Conservation (phyloP, 768 basidiomycete genomes). For the Ramaria sp. region DNA sequence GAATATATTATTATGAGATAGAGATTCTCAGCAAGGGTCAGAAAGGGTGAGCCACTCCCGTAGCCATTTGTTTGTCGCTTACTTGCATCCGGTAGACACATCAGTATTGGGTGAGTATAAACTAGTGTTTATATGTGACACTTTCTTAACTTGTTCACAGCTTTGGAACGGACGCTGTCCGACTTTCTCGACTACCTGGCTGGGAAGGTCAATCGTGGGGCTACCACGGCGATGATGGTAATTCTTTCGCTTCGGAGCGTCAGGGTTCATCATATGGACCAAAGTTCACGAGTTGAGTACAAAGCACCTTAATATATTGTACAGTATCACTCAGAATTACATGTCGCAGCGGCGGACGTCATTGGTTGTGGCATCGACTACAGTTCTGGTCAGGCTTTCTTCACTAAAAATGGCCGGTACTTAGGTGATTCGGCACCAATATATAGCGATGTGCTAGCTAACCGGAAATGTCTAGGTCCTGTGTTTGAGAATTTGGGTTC, state of each 20-base stretch:
- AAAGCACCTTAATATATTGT: background rate
- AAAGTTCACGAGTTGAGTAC: conserved; percentile 65
- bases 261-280: conserved; percentile 66
- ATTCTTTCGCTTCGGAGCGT: conserved; percentile 61
- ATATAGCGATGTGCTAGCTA: conserved; percentile 11
- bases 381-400: conserved; percentile 68
- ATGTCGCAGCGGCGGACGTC: conserved; percentile 59
- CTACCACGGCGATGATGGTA: conserved; percentile 87
- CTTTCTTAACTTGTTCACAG: conserved; percentile 26
- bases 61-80: background rate
- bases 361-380: conserved; percentile 94
- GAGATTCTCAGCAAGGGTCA: conserved; percentile 70
- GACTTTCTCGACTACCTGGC: conserved; percentile 68
- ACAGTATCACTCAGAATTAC: conserved; percentile 1
- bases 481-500: conserved; percentile 67
- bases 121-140: conserved; percentile 4
- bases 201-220: conserved; percentile 86
- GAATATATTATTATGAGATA: conserved; percentile 93
- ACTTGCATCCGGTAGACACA: conserved; percentile 39
- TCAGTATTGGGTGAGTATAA: conserved; percentile 62
- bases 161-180: conserved; percentile 55
- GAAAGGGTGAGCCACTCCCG: conserved; percentile 51
- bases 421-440: conserved; percentile 36
- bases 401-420: conserved; percentile 76
- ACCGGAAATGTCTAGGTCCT: conserved; percentile 30